Conservation (phyloP, 2,329 filamentous ascomycete species). For the Blumeria graminis region DNA sequence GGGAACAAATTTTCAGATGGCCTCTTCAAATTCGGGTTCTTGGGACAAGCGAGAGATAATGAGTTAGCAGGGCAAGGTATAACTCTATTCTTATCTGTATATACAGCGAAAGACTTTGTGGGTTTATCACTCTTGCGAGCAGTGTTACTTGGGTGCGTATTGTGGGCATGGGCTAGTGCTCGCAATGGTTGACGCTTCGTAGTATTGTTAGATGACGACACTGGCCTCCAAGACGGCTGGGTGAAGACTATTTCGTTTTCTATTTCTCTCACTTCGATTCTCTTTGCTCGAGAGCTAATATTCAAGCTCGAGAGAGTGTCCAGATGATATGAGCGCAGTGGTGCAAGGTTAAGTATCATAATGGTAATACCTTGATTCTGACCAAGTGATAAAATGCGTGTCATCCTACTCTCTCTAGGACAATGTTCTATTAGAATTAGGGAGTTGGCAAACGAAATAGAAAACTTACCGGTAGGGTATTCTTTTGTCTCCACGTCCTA, state of each 20-base stretch:
- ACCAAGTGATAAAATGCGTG: conserved; percentile 68
- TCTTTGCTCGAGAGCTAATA: conserved; percentile 84
- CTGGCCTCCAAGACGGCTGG: conserved; percentile 34
- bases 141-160: conserved; percentile 37
- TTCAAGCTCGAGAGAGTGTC: conserved; percentile 87
- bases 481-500: conserved; percentile 46
- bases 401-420: conserved; percentile 47
- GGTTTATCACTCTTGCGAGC: conserved; percentile 42
- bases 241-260: conserved; percentile 88
- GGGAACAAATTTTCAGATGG: conserved; percentile 12
- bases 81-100: conserved; percentile 43
- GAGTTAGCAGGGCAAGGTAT: conserved; percentile 11
- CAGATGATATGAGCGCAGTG: conserved; percentile 75
- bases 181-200: conserved; percentile 52
- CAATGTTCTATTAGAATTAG: neutral
- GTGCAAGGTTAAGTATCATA: conserved; percentile 89
- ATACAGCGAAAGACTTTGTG: conserved; percentile 67
- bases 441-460: neutral
- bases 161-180: conserved; percentile 51
- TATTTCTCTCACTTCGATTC: conserved; percentile 84
- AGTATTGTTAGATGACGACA: conserved; percentile 18
- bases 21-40: conserved; percentile 16
- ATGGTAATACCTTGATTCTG: conserved; percentile 90
- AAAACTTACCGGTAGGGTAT: conserved; percentile 43
- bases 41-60: conserved; percentile 10